phyloP scores from a whole-genome alignment of 1,139 yeast species.

The Nakaseomyces glabratus region DNA sequence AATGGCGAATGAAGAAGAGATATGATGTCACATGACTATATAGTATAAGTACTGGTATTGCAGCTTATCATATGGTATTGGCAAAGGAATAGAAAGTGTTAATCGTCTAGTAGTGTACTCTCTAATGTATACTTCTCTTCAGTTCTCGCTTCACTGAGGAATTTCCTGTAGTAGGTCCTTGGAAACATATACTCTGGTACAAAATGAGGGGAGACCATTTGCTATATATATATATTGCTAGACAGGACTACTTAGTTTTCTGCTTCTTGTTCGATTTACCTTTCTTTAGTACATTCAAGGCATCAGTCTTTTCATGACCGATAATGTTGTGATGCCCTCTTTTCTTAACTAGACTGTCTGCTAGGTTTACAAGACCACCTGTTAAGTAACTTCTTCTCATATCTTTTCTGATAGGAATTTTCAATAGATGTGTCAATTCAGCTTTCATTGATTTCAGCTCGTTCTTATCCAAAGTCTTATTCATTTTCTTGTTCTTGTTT shows the following conservation, averaged over 20 bases:
- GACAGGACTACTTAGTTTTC: conserved; percentile 9
- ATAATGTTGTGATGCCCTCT: conserved; percentile 59
- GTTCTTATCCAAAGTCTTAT: conserved; percentile 44
- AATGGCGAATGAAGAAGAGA: too few species aligned
- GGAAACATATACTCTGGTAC: too few species aligned
- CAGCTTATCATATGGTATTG: too few species aligned
- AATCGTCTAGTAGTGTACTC: too few species aligned
- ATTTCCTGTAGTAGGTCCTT: too few species aligned
- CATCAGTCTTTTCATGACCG: conserved; percentile 62
- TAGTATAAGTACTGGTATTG: too few species aligned
- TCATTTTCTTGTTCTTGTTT: conserved; percentile 52
- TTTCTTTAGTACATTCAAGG: conserved; percentile 54
- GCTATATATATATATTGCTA: too few species aligned
- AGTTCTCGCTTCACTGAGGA: too few species aligned
- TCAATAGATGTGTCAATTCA: conserved; percentile 50
- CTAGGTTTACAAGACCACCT: conserved; percentile 74
- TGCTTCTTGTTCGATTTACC: conserved; percentile 27
- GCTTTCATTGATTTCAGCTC: conserved; percentile 43
- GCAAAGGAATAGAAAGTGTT: too few species aligned
- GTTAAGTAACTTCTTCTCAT: conserved; percentile 70
- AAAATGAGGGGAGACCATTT: too few species aligned
- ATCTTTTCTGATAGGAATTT: conserved; percentile 56
- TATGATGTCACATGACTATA: too few species aligned
- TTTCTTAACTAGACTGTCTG: conserved; percentile 72
- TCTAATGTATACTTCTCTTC: too few species aligned